Conservation (phyloP, 768 basidiomycete genomes). For the Boletus eberwhitei region DNA sequence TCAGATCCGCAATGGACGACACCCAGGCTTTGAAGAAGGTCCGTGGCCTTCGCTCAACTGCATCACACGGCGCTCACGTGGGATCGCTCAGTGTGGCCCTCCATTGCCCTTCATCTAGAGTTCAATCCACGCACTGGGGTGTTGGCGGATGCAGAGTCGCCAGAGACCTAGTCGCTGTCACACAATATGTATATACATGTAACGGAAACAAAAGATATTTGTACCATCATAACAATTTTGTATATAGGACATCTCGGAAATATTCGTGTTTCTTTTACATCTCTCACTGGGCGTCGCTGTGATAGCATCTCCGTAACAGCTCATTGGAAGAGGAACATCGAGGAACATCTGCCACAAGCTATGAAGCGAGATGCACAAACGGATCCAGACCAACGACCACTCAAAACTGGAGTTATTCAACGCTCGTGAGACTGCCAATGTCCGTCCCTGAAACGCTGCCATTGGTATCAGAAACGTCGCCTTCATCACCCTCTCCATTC, state of each 20-base stretch:
- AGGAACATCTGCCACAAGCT: background rate
- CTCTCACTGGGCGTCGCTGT: background rate
- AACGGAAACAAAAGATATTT: constrained; percentile 4
- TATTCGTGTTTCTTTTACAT: background rate
- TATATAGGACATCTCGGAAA: constrained; percentile 1
- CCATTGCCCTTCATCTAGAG: constrained; percentile 60
- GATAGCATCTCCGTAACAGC: constrained; percentile 3
- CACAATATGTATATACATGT: background rate
- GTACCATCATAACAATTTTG: constrained; percentile 7
- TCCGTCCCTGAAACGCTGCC: constrained; percentile 41
- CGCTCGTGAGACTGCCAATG: constrained; percentile 49
- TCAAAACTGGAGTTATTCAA: constrained; percentile 33
- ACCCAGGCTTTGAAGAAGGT: constrained; percentile 90
- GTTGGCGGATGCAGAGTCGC: constrained; percentile 18
- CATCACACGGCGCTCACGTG: constrained; percentile 6
- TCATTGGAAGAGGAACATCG: background rate
- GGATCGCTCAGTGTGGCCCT: constrained; percentile 54
- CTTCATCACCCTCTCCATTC: constrained; percentile 23
- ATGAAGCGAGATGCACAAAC: background rate
- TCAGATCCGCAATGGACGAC: constrained; percentile 78
- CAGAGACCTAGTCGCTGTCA: constrained; percentile 13
- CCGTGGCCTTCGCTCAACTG: constrained; percentile 7
- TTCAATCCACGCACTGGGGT: constrained; percentile 44
- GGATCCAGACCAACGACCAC: background rate
- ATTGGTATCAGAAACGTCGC: constrained; percentile 37